Evolutionary conservation across 2,329 filamentous ascomycete species (phyloP), one percentile per base, ranked within the genome.

Genomic region (Fusarium nisikadoi): DNA sequence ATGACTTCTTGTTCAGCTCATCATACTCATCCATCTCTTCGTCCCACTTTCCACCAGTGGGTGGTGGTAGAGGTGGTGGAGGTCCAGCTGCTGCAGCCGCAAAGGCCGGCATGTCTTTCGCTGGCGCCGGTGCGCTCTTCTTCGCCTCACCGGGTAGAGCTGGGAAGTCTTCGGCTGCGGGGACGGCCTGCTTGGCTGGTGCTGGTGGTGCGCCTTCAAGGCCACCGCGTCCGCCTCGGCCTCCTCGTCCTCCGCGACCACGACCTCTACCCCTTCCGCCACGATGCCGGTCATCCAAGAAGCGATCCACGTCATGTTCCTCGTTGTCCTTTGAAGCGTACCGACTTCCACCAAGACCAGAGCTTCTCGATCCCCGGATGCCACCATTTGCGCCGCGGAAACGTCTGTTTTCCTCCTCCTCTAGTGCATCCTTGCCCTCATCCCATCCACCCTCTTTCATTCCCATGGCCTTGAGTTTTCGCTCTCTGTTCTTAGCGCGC

Each of bases 381-480:
- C 82, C 82, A 29, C 83, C 83, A 33, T 83, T 82, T 42, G 83
- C 81, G 14, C 84, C 83, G 4, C 84, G 80, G 62, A 86, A 88
- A 20, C 80, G 76, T 31, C 80, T 76, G 6, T 77, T 76, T 39
- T 85, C 83, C 64, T 86, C 84, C 43, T 83, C 82, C 20, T 79
- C 80, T 19, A 80, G 73, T 16, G 81, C 79, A 45, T 84, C 81
- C 79, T 90, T 90, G 43, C 88, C 88, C 75, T 88, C 85, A 65
- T 91, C 89, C 89, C 89, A 91, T 69, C 83, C 85, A 35, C 84
- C 84, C 42, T 88, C 85, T 77, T 86, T 87, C 50, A 80, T 81
- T 35, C 84, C 84, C 81, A 90, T 85, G 2, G 89, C 89, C 72
- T 87, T 87, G 25, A 91, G 82, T 77, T 91, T 91, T 55, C 89